Evolutionary conservation across 2,329 filamentous ascomycete species (phyloP).

Genomic region (Claviceps pazoutovae): DNA sequence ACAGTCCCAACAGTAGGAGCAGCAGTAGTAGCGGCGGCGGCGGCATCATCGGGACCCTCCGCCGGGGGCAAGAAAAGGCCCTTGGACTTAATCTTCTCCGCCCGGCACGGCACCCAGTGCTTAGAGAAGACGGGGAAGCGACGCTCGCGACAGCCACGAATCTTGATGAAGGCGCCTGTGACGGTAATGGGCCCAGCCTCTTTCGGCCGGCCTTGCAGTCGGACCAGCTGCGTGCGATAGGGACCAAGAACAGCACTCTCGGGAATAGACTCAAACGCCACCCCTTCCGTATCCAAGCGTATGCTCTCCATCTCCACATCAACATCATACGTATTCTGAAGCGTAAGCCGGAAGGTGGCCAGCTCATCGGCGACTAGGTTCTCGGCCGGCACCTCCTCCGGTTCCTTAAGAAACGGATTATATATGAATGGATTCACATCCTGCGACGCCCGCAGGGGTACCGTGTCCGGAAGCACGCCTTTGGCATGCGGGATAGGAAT

Average conservation of each 20-base stretch:
- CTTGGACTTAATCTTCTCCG: constrained; percentile 63
- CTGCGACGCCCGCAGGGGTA: constrained; percentile 37
- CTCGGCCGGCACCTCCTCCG: constrained; percentile 45
- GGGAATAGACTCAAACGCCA: constrained; percentile 52
- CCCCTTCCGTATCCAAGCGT: constrained; percentile 57
- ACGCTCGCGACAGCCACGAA: constrained; percentile 69
- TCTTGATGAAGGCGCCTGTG: constrained; percentile 63
- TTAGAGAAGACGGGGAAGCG: constrained; percentile 72
- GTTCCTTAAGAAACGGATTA: constrained; percentile 71
- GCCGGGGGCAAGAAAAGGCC: constrained; percentile 42
- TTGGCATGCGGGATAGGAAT: constrained; percentile 53
- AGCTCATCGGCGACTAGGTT: constrained; percentile 68
- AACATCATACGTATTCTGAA: constrained; percentile 92
- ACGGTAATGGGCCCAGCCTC: constrained; percentile 56
- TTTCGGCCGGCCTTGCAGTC: constrained; percentile 54
- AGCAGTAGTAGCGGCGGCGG: too few species aligned
- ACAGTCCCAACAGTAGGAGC: too few species aligned
- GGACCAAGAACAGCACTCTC: constrained; percentile 61
- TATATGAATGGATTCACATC: constrained; percentile 82
- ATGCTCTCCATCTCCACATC: constrained; percentile 81
- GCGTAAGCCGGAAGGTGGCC: constrained; percentile 63
- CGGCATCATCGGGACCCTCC: constrained; percentile 24
- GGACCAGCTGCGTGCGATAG: constrained; percentile 67
- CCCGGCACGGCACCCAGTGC: constrained; percentile 57
- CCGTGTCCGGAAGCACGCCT: constrained; percentile 36